Evolutionary conservation across 2,329 filamentous ascomycete genomes (phyloP).

Genomic region (Fusarium paranaense): DNA sequence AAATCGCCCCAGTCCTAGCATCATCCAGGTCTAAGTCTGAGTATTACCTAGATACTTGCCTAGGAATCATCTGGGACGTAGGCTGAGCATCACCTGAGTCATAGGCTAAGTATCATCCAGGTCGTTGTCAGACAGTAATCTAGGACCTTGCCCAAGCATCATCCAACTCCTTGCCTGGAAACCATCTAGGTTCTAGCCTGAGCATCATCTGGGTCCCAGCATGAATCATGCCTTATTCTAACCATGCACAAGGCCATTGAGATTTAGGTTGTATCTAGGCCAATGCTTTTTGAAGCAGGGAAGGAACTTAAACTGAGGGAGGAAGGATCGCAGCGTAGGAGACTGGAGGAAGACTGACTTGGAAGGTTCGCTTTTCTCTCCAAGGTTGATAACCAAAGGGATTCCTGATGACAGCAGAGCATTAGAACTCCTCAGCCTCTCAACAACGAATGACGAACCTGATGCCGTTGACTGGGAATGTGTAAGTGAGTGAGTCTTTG

Average conservation of each 20-base stretch:
- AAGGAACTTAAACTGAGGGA: not conserved
- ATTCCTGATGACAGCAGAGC: constrained; percentile 60
- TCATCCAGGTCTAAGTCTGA: not conserved
- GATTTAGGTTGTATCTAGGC: not conserved
- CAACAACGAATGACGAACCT: constrained; percentile 60
- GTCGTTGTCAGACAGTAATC: not conserved
- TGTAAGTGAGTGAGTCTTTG: constrained; percentile 9
- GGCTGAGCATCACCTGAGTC: not conserved
- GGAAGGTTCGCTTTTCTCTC: constrained; percentile 76
- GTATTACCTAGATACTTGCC: not conserved
- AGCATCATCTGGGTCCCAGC: not conserved
- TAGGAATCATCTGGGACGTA: not conserved
- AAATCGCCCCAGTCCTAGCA: not conserved
- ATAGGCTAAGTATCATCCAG: not conserved
- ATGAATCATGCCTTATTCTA: not conserved
- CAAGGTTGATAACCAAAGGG: constrained; percentile 89
- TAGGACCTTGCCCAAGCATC: not conserved
- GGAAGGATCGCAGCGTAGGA: not conserved
- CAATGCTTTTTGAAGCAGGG: not conserved
- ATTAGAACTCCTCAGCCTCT: constrained; percentile 6
- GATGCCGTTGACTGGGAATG: constrained; percentile 78
- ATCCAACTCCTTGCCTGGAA: not conserved
- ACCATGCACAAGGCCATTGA: not conserved
- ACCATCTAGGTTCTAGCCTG: not conserved
- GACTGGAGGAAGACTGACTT: constrained; percentile 56